Evolutionary conservation across 148 eudicot species (phyloP).

Genomic region (Rhododendron mucronatum): DNA sequence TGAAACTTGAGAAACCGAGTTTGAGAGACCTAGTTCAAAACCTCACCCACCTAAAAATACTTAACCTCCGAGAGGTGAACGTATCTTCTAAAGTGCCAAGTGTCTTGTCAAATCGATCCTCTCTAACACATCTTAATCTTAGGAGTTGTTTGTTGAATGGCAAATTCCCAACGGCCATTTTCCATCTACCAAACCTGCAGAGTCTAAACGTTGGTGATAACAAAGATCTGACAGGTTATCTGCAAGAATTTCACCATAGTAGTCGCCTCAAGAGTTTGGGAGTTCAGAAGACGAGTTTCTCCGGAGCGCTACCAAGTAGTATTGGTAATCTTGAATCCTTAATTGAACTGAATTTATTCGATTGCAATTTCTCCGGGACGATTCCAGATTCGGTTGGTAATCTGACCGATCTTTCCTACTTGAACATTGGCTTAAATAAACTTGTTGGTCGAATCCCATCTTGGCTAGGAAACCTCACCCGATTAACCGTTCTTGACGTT

Average conservation of each 20-base stretch:
- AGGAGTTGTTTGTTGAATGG: conserved; percentile 8
- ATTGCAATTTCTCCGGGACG: no score
- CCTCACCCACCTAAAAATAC: conserved; percentile 16
- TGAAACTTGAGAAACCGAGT: conserved; percentile 18
- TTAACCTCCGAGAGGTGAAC: conserved; percentile 10
- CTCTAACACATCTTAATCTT: conserved; percentile 5
- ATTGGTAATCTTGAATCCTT: conserved; percentile 19
- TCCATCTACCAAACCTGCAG: conserved; percentile 26
- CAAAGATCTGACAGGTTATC: conserved; percentile 4
- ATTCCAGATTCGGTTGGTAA: no score
- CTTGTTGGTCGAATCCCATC: no score
- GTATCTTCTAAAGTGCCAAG: conserved; percentile 22
- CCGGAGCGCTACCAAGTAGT: conserved; percentile 24
- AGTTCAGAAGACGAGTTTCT: background rate
- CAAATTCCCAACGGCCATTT: conserved; percentile 20
- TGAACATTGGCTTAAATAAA: no score
- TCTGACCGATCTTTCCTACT: no score
- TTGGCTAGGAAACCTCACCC: no score
- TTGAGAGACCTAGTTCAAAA: conserved; percentile 16
- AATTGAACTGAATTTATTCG: no score
- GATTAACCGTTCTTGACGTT: no score
- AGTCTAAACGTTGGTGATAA: conserved; percentile 12
- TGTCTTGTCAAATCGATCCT: conserved; percentile 14
- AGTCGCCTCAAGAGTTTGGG: conserved; percentile 2
- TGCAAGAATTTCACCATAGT: conserved; percentile 24